Evolutionary conservation across 2,329 filamentous ascomycete species (phyloP).

Genomic region (Aspergillus tubingensis): DNA sequence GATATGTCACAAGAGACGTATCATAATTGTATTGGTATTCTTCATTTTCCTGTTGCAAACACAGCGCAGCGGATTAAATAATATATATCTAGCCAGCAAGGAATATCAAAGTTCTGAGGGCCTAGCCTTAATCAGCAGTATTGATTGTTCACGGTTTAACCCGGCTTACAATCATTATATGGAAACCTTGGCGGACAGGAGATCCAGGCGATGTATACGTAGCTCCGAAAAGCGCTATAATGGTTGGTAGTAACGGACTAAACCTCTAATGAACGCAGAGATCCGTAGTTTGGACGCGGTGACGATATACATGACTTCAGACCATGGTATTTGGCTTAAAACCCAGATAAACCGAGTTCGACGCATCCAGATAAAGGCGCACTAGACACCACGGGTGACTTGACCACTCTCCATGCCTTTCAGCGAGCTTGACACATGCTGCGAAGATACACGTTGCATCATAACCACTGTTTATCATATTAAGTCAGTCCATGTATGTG

Average conservation of each 20-base stretch:
- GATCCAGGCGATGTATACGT: neutral
- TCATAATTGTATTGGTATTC: too few relatives aligned
- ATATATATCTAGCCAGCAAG: too few relatives aligned
- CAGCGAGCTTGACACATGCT: slow-evolving; percentile 74
- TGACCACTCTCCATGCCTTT: slow-evolving; percentile 8
- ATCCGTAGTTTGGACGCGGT: too few relatives aligned
- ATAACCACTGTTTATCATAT: slow-evolving; percentile 66
- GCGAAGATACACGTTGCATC: slow-evolving; percentile 84
- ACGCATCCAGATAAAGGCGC: neutral
- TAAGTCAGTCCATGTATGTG: slow-evolving; percentile 49
- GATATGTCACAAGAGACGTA: too few relatives aligned
- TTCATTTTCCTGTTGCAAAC: too few relatives aligned
- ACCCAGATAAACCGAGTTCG: neutral
- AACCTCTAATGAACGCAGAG: neutral
- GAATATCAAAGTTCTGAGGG: too few relatives aligned
- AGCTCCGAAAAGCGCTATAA: neutral
- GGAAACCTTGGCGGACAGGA: neutral
- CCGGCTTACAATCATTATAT: neutral
- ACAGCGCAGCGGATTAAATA: too few relatives aligned
- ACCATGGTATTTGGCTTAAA: neutral
- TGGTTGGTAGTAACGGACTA: neutral
- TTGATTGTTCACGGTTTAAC: too few relatives aligned
- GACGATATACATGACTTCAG: neutral
- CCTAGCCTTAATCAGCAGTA: too few relatives aligned
- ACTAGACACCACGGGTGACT: neutral